Percentiles rank a stretch among this genome's conserved stretches.
phyloP scores from a whole-genome alignment of 2,329 filamentous ascomycete genomes.

The Leptographium procerum region DNA sequence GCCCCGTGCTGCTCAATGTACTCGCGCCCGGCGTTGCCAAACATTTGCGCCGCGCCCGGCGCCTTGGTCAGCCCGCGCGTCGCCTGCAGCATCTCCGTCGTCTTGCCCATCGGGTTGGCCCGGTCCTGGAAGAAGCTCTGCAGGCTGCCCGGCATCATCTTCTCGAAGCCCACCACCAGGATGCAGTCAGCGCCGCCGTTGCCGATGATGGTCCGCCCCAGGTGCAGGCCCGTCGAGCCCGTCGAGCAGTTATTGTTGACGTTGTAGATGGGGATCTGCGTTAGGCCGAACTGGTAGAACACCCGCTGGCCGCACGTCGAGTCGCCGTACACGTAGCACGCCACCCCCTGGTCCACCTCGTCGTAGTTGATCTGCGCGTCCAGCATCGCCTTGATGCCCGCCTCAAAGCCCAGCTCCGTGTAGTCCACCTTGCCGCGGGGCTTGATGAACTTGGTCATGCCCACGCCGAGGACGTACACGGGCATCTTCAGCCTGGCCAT shows the following conservation, averaged over 20 bases:
- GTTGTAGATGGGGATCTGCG: constrained; percentile 90
- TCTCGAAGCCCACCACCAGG: constrained; percentile 90
- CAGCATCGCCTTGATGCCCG: constrained; percentile 75
- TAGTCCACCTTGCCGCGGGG: constrained; percentile 90
- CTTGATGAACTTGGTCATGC: constrained; percentile 99
- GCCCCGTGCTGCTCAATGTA: constrained; percentile 95
- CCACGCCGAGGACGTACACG: constrained; percentile 87
- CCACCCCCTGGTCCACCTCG: constrained; percentile 86
- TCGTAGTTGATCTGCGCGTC: constrained; percentile 91
- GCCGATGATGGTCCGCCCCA: constrained; percentile 70
- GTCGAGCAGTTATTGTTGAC: constrained; percentile 99
- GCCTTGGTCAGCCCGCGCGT: constrained; percentile 74
- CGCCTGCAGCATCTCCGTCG: constrained; percentile 66
- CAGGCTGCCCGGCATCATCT: constrained; percentile 90
- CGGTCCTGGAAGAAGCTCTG: constrained; percentile 78
- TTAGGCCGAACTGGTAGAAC: constrained; percentile 99
- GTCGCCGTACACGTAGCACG: constrained; percentile 98
- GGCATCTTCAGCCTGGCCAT: constrained; percentile 42
- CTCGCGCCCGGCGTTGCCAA: constrained; percentile 85
- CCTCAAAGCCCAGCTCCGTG: constrained; percentile 87
- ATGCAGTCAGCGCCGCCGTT: constrained; percentile 79
- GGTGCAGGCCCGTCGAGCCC: constrained; percentile 78
- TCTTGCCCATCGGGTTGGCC: constrained; percentile 64
- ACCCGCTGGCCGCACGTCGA: constrained; percentile 90
- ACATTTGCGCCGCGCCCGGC: constrained; percentile 82